phyloP scores from a whole-genome alignment of 129 eudicot genomes.

The Erigeron canadensis region DNA sequence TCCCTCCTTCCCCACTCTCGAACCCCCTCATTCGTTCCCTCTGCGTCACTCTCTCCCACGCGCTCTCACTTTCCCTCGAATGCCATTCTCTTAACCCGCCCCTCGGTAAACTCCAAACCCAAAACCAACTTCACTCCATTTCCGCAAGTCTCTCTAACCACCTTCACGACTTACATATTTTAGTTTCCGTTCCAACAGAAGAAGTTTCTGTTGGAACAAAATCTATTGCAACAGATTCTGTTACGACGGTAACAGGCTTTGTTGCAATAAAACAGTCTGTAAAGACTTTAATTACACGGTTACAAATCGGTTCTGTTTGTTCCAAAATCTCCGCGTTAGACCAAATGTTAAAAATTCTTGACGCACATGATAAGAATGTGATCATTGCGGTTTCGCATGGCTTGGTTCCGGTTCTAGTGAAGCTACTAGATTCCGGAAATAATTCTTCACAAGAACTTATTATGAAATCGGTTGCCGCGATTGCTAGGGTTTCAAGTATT shows the following conservation, averaged over 20 bases:
- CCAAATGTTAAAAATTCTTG: slow-evolving; percentile 37
- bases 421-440: slow-evolving; percentile 44
- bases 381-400: slow-evolving; percentile 71
- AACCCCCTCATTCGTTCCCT: not conserved
- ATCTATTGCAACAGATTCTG: not conserved
- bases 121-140: slow-evolving; percentile 60
- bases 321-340: slow-evolving; percentile 51
- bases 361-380: slow-evolving; percentile 63
- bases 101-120: slow-evolving; percentile 71
- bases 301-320: slow-evolving; percentile 63
- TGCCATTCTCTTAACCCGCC: slow-evolving; percentile 37
- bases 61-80: slow-evolving; percentile 46
- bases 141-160: slow-evolving; percentile 43
- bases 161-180: slow-evolving; percentile 39
- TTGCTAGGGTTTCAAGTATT: slow-evolving; percentile 54
- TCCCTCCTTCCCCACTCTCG: slow-evolving; percentile 26
- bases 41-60: slow-evolving; percentile 32
- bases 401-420: slow-evolving; percentile 55
- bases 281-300: slow-evolving; percentile 54
- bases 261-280: slow-evolving; percentile 40
- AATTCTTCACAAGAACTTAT: slow-evolving; percentile 39
- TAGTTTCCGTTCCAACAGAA: slow-evolving; percentile 1
- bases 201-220: not conserved
- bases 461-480: slow-evolving; percentile 50
- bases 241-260: slow-evolving; percentile 22